Evolutionary conservation across 2,329 filamentous ascomycete species (phyloP).

Genomic region (Pyricularia sp.): DNA sequence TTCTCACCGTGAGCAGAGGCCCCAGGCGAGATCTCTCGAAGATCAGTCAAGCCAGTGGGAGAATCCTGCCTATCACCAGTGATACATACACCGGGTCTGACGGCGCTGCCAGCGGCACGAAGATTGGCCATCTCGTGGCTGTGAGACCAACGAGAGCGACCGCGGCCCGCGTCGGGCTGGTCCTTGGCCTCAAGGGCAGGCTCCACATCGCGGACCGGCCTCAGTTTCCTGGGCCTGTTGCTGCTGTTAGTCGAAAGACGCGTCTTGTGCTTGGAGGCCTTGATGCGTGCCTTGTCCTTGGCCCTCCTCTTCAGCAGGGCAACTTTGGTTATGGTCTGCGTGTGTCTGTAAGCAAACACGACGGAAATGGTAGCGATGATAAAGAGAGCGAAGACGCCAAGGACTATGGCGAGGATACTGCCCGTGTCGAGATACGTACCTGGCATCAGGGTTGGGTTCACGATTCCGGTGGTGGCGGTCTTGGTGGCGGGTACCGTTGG

Average conservation of each 20-base stretch:
- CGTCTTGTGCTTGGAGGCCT: slow-evolving; percentile 8
- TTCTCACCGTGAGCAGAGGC: background rate
- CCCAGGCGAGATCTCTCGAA: background rate
- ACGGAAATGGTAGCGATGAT: background rate
- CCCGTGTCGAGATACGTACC: background rate
- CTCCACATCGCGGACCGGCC: background rate
- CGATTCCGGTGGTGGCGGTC: background rate
- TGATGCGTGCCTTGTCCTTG: background rate
- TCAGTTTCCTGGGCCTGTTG: background rate
- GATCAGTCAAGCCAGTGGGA: background rate
- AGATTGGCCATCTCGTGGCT: background rate
- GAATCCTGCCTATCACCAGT: background rate
- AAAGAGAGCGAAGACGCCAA: background rate
- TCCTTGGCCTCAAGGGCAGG: background rate
- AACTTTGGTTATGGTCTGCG: background rate
- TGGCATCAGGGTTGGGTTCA: background rate
- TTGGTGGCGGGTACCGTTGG: background rate
- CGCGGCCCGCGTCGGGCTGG: background rate
- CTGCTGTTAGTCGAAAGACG: background rate
- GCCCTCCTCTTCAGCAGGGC: background rate
- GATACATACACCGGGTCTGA: background rate
- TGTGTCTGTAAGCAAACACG: background rate
- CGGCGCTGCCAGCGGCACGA: background rate
- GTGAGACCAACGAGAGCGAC: background rate
- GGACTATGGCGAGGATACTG: background rate